Percentiles rank a stretch among this genome's conserved stretches.
Evolutionary conservation across 2,329 filamentous ascomycete genomes (phyloP).

Genomic region (Cladophialophora psammophila): DNA sequence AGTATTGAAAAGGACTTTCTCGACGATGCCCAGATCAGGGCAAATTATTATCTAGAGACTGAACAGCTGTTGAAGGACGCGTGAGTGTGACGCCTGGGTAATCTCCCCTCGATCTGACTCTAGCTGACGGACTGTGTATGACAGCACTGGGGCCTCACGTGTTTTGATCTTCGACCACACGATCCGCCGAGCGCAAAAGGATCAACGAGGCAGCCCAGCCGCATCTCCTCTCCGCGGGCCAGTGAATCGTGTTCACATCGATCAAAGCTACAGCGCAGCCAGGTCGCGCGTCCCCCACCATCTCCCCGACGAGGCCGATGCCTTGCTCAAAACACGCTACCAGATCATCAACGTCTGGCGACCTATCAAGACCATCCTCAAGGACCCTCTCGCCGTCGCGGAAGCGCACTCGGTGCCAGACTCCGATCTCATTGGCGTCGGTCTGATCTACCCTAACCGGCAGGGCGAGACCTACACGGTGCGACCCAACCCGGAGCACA

Average conservation of each 20-base stretch:
- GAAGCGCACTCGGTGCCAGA: constrained; percentile 60
- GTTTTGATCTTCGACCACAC: constrained; percentile 71
- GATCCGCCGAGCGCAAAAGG: constrained; percentile 56
- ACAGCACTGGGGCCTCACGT: constrained; percentile 63
- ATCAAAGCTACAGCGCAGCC: constrained; percentile 57
- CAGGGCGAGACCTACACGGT: constrained; percentile 60
- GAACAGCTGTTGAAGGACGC: constrained; percentile 47
- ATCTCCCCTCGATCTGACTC: constrained; percentile 31
- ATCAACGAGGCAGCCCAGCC: constrained; percentile 32
- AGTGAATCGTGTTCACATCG: constrained; percentile 61
- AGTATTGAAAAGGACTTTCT: constrained; percentile 47
- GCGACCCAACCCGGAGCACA: constrained; percentile 52
- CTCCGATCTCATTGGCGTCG: constrained; percentile 57
- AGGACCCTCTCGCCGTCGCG: constrained; percentile 63
- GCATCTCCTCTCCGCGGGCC: constrained; percentile 50
- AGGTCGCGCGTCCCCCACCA: constrained; percentile 54
- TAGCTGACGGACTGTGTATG: constrained; percentile 21
- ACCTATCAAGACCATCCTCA: constrained; percentile 59
- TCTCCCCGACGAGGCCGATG: constrained; percentile 53
- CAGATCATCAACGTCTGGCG: constrained; percentile 63
- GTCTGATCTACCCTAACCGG: constrained; percentile 61
- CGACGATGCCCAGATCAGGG: constrained; percentile 48
- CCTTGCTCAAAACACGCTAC: constrained; percentile 53
- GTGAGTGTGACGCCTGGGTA: constrained; percentile 33
- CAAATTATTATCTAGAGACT: constrained; percentile 46